Evolutionary conservation across 139 green algal species (phyloP).

Genomic region (Closterium sp.): DNA sequence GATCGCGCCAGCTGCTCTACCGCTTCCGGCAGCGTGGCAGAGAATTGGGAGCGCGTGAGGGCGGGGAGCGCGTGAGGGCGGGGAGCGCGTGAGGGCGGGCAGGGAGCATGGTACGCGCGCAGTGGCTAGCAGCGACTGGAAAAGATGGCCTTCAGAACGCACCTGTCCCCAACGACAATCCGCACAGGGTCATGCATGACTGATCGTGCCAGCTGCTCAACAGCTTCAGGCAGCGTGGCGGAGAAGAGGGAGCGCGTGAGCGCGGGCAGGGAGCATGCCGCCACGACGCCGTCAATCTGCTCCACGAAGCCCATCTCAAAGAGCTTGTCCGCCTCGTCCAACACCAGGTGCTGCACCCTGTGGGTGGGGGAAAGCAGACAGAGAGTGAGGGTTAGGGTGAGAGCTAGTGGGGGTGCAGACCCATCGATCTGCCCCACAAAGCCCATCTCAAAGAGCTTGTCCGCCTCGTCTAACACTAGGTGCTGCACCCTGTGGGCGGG

Average conservation of each 20-base stretch:
- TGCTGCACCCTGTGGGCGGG: constrained; percentile 38
- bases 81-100: too few species aligned
- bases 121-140: too few species aligned
- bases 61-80: constrained; percentile 12
- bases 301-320: constrained; percentile 88
- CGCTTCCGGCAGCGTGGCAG: constrained; percentile 85
- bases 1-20: constrained; percentile 77
- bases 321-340: constrained; percentile 97
- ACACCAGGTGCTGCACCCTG: constrained; percentile 64
- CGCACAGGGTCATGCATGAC: constrained; percentile 83
- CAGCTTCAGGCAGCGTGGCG: constrained; percentile 85
- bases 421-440: constrained; percentile 85
- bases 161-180: constrained; percentile 65
- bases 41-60: constrained; percentile 69
- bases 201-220: constrained; percentile 77
- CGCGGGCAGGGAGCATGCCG: constrained; percentile 66
- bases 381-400: too few species aligned
- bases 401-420: too few species aligned
- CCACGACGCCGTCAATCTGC: constrained; percentile 79
- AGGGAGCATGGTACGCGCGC: too few species aligned
- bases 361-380: too few species aligned
- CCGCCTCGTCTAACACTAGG: constrained; percentile 91
- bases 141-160: too few species aligned
- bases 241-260: constrained; percentile 71
- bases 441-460: constrained; percentile 91